Base-by-base conservation (phyloP, 1,284 basidiomycete genomes). In the Pseudozyma sp. region DNA sequence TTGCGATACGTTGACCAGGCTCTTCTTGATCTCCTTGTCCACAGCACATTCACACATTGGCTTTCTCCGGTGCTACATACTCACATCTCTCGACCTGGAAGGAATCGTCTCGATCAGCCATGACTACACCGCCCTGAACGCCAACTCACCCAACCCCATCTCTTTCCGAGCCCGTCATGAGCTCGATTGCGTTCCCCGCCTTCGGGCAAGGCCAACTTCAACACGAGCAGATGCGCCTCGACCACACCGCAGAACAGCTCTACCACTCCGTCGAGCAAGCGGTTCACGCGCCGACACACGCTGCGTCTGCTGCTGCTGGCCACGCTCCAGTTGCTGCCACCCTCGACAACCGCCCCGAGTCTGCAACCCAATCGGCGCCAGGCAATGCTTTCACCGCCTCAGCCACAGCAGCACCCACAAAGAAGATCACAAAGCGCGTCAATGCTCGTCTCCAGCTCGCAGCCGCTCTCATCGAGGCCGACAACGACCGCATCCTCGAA, bases 391-490 rank as follows among this genome's bases (percentile, higher is more conserved):
- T 10, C 2, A 17, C 60, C 44, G 40, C 51, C 24, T 24, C 24
- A 24, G 39, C 49, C 33, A 17, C 54, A 8, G 49, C 58, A 46
- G 40, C 64, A n/a, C 45, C 54, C 5, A 58, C 58, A 17, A 67
- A 67, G 17, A 71, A 70, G 47, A 68, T 80, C 48, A 68, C 74
- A 30, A 80, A 80, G 34, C 68, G 72, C n/a, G 54, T 73, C 58
- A 79, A 79, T 40, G 77, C 77, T 31, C 70, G 77, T 44, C 71
- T 79, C 9, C 80, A 82, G 55, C 74, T 82, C 9, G 82, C 82
- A 31, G 81, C 82, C 5, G 82, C 82, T 8, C 76, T 84, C 35
- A 76, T 84, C 55, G 82, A 84, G 48, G 80, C 80, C 5, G 82
- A 84, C 76, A 84, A 84, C 53, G 80, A 82, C 3, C 54, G 71